Evolutionary conservation across 495 filamentous ascomycete genomes (phyloP).

Genomic region (Tuber indicum): DNA sequence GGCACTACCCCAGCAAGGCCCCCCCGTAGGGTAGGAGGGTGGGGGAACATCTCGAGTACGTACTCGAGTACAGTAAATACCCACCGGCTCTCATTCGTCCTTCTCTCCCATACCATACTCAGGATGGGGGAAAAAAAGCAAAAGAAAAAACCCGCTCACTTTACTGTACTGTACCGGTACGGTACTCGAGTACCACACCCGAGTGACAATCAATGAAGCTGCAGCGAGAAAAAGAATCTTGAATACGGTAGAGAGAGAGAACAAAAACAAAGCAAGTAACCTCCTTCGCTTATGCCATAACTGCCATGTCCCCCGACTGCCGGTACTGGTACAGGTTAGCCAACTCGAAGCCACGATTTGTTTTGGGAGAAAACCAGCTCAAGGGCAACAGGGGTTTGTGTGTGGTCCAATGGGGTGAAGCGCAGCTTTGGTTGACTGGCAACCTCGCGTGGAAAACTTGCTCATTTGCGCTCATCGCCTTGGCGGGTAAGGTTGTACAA

Average conservation of each 20-base stretch:
- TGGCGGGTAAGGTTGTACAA: constrained; percentile 10
- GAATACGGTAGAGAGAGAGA: too few relatives aligned
- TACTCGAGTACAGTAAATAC: too few relatives aligned
- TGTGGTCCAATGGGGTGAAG: constrained; percentile 9
- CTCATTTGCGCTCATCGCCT: constrained; percentile 28
- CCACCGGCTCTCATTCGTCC: too few relatives aligned
- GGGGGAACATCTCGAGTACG: too few relatives aligned
- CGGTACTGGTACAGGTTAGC: not conserved
- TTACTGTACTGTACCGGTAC: too few relatives aligned
- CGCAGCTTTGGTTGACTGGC: not conserved
- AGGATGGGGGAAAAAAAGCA: too few relatives aligned
- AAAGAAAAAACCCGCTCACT: too few relatives aligned
- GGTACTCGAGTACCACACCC: not conserved
- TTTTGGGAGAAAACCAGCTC: constrained; percentile 24
- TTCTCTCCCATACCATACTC: too few relatives aligned
- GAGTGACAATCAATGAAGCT: not conserved
- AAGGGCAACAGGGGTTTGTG: not conserved
- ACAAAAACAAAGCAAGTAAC: not conserved
- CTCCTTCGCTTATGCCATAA: not conserved
- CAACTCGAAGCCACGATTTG: not conserved
- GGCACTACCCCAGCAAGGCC: too few relatives aligned
- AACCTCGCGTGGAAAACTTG: constrained; percentile 21
- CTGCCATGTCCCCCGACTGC: not conserved
- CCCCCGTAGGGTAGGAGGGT: too few relatives aligned
- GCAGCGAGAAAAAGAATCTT: not conserved